These are phyloP conservation scores for Lagerstroemia speciosa DNA, from an alignment of 345 rosid species.

Conservation along the genomic window DNA sequence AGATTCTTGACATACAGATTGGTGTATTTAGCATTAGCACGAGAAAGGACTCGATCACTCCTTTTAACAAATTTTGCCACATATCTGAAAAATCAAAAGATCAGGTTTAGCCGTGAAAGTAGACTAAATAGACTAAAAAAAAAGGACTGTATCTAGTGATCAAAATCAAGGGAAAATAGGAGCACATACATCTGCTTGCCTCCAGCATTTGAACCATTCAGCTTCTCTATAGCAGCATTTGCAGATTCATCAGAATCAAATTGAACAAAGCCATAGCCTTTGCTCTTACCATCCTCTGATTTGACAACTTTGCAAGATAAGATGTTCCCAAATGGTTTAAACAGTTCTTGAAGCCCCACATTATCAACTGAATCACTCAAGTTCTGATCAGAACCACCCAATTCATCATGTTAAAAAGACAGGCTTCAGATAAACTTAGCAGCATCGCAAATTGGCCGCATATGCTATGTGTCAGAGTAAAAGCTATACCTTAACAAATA, in stretches of 20 bases:
- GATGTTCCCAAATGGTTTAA: conserved; percentile 42
- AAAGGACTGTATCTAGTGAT: background rate
- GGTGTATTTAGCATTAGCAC: conserved; percentile 50
- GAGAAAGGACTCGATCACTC: conserved; percentile 39
- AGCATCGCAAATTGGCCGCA: background rate
- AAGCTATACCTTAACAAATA: conserved; percentile 59
- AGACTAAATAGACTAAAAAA: background rate
- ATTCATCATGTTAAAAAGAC: conserved; percentile 3
- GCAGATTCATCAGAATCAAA: conserved; percentile 54
- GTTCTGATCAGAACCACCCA: conserved; percentile 28
- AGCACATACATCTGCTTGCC: conserved; percentile 59
- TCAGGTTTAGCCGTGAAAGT: conserved; percentile 1
- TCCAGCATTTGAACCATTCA: conserved; percentile 33
- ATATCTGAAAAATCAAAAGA: conserved; percentile 26
- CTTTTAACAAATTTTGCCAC: conserved; percentile 55
- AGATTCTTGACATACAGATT: conserved; percentile 62
- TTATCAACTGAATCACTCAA: conserved; percentile 44
- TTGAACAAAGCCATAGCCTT: conserved; percentile 70
- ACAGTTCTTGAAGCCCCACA: conserved; percentile 40
- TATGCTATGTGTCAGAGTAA: background rate
- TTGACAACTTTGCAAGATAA: conserved; percentile 59
- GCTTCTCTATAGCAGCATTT: conserved; percentile 48
- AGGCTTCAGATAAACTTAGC: background rate
- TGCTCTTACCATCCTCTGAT: conserved; percentile 56
- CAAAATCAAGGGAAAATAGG: background rate